phyloP scores from a whole-genome alignment of 371 early-diverging fungal species.

The Actinomucor elegans region DNA sequence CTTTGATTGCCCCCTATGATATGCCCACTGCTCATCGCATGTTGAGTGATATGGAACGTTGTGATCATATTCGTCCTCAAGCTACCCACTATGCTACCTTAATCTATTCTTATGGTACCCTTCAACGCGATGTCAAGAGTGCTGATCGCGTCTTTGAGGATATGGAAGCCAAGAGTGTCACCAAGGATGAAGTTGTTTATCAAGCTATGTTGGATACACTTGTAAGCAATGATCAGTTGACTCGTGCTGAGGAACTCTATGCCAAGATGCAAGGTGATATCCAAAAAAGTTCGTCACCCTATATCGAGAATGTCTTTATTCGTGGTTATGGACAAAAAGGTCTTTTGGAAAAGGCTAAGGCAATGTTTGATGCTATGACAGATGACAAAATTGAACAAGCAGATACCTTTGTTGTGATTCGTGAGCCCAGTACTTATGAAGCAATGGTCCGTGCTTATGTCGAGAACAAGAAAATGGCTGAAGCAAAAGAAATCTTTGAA shows the following conservation, averaged over 20 bases:
- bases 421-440: constrained; percentile 67
- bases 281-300: constrained; percentile 47
- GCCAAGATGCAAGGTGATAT: constrained; percentile 24
- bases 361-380: constrained; percentile 54
- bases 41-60: constrained; percentile 49
- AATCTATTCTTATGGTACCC: constrained; percentile 61
- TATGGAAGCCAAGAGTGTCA: constrained; percentile 43
- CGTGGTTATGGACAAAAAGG: constrained; percentile 57
- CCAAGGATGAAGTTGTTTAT: constrained; percentile 56
- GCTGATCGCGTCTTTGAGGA: constrained; percentile 53
- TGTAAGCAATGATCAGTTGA: constrained; percentile 46
- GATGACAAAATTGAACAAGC: constrained; percentile 40
- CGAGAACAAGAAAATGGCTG: constrained; percentile 38
- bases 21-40: constrained; percentile 60
- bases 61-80: constrained; percentile 46
- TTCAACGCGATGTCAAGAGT: constrained; percentile 55
- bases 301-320: constrained; percentile 67
- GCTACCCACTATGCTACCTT: constrained; percentile 62
- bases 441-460: constrained; percentile 62
- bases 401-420: constrained; percentile 44
- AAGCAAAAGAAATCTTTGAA: constrained; percentile 46
- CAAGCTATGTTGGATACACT: constrained; percentile 62
- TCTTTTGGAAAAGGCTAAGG: constrained; percentile 45
- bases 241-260: constrained; percentile 42
- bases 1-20: constrained; percentile 60